phyloP scores from a whole-genome alignment of 345 rosid genomes.

The Clarkia xantiana region DNA sequence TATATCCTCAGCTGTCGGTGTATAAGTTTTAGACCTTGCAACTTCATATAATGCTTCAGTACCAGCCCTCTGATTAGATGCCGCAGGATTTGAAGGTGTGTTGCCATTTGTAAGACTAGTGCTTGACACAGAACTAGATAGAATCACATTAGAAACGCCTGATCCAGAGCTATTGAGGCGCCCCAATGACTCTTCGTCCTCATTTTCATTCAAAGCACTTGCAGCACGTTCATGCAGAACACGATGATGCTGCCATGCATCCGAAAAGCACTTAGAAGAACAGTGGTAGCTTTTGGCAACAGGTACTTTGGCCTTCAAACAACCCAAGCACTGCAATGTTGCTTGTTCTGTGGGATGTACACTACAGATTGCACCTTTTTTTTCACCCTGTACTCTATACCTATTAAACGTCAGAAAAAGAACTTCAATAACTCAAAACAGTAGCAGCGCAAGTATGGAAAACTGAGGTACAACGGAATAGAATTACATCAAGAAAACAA shows the following conservation, averaged over 20 bases:
- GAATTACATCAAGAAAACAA: neutral
- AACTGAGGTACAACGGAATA: neutral
- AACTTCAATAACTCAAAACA: slow-evolving; percentile 1
- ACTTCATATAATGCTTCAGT: slow-evolving; percentile 43
- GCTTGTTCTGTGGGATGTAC: slow-evolving; percentile 87
- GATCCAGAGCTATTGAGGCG: slow-evolving; percentile 74
- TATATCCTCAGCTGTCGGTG: slow-evolving; percentile 38
- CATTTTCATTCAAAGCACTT: slow-evolving; percentile 32
- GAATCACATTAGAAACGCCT: slow-evolving; percentile 29
- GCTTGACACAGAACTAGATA: slow-evolving; percentile 58
- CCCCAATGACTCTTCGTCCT: slow-evolving; percentile 51
- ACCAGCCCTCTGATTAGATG: slow-evolving; percentile 41
- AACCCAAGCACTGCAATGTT: slow-evolving; percentile 81
- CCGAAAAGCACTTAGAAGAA: slow-evolving; percentile 81
- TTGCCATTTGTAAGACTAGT: slow-evolving; percentile 63
- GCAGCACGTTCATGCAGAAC: slow-evolving; percentile 40
- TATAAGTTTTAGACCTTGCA: slow-evolving; percentile 32
- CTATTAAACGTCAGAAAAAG: slow-evolving; percentile 22
- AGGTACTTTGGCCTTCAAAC: slow-evolving; percentile 73
- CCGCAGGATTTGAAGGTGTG: slow-evolving; percentile 54
- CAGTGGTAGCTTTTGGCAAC: slow-evolving; percentile 84
- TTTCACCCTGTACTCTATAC: slow-evolving; percentile 90
- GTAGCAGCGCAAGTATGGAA: neutral
- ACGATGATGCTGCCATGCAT: slow-evolving; percentile 62
- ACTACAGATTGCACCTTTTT: slow-evolving; percentile 76